These are phyloP conservation scores for Circinella umbellata DNA, from an alignment of 371 early-diverging fungal genomes.

Conservation along the genomic window DNA sequence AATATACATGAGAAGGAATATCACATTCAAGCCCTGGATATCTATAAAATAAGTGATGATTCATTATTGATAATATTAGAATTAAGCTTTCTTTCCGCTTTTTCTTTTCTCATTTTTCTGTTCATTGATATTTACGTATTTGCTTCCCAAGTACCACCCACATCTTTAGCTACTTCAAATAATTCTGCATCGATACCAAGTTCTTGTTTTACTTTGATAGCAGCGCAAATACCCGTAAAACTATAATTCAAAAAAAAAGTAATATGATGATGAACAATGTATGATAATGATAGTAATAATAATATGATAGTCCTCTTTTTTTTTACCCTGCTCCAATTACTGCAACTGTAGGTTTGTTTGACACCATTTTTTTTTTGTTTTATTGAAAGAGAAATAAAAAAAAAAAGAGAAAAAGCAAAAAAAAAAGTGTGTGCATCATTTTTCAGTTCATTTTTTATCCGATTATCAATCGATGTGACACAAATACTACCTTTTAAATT, in stretches of 20 bases:
- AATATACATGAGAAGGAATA: slow-evolving; percentile 62
- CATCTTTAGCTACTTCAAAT: slow-evolving; percentile 56
- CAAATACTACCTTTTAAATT: too few species aligned
- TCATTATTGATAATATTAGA: too few species aligned
- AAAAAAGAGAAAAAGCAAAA: neutral
- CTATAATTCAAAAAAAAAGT: slow-evolving; percentile 23
- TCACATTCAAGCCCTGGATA: slow-evolving; percentile 67
- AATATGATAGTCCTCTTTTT: neutral
- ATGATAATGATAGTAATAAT: neutral
- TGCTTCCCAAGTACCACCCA: slow-evolving; percentile 68
- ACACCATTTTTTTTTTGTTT: neutral
- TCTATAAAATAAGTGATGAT: too few species aligned
- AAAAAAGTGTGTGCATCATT: neutral
- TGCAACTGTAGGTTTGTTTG: slow-evolving; percentile 11
- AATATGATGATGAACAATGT: neutral
- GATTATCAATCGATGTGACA: too few species aligned
- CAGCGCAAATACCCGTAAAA: slow-evolving; percentile 63
- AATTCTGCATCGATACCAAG: slow-evolving; percentile 50
- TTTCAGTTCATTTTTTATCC: too few species aligned
- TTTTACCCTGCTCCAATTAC: slow-evolving; percentile 31
- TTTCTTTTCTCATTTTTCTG: too few species aligned
- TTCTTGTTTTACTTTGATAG: slow-evolving; percentile 56
- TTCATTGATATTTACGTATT: slow-evolving; percentile 34
- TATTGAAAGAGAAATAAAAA: neutral
- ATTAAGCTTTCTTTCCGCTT: too few species aligned